Conservation (phyloP, 768 basidiomycete genomes). For the Pleurotus salmoneostramineus region DNA sequence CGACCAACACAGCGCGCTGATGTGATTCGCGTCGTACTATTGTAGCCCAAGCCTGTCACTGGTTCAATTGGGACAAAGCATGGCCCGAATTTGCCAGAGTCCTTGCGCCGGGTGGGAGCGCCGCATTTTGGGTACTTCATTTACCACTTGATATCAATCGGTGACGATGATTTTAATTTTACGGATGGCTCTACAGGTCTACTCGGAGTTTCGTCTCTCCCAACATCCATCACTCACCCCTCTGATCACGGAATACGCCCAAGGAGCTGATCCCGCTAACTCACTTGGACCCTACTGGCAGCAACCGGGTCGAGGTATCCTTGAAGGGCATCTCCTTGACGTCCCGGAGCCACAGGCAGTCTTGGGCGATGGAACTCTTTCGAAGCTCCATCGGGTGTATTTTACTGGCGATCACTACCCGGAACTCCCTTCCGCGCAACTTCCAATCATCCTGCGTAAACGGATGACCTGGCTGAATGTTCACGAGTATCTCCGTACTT, state of each 20-base stretch:
- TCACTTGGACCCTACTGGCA: conserved; percentile 76
- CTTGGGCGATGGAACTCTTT: conserved; percentile 28
- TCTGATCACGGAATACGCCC: conserved; percentile 58
- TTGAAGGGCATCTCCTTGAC: conserved; percentile 65
- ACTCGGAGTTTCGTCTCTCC: conserved; percentile 73
- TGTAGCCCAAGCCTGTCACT: conserved; percentile 74
- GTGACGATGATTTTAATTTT: not conserved
- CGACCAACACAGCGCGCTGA: not conserved
- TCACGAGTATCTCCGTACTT: conserved; percentile 66
- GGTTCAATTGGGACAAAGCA: conserved; percentile 72
- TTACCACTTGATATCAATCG: conserved; percentile 13
- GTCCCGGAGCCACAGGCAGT: conserved; percentile 51
- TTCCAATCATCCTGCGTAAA: conserved; percentile 53
- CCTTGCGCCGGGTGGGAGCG: conserved; percentile 57
- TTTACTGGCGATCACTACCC: conserved; percentile 50
- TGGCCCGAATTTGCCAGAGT: conserved; percentile 68
- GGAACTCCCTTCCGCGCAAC: conserved; percentile 23
- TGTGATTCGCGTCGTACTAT: not conserved
- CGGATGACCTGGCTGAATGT: conserved; percentile 64
- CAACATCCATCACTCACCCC: conserved; percentile 53
- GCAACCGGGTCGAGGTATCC: conserved; percentile 73
- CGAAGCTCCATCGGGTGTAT: conserved; percentile 47
- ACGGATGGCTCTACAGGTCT: conserved; percentile 28
- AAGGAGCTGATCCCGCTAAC: conserved; percentile 47
- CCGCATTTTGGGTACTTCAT: conserved; percentile 63